phyloP scores from a whole-genome alignment of 345 rosid species.

The Gossypium sturtianum region DNA sequence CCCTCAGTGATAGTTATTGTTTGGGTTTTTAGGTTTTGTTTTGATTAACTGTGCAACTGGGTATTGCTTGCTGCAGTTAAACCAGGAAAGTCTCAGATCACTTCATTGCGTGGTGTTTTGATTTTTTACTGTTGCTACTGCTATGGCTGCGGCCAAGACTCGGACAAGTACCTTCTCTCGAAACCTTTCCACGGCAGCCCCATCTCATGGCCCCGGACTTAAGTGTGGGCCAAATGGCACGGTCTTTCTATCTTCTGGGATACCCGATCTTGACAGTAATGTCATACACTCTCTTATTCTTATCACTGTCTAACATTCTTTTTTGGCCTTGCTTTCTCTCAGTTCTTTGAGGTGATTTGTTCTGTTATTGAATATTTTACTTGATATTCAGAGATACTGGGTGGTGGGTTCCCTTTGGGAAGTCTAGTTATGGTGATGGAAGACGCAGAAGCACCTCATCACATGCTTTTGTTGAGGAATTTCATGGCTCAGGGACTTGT shows the following conservation, averaged over 20 bases:
- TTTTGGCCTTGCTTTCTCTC: background rate
- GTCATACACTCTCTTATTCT: background rate
- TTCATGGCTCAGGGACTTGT: constrained; percentile 97
- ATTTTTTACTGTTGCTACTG: constrained; percentile 6
- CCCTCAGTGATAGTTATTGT: background rate
- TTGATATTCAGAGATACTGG: constrained; percentile 52
- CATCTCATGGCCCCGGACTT: constrained; percentile 56
- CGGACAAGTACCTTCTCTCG: constrained; percentile 84
- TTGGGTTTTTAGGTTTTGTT: background rate
- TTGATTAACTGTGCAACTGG: background rate
- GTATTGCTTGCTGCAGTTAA: background rate
- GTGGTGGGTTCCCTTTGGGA: constrained; percentile 84
- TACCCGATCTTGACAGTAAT: constrained; percentile 88
- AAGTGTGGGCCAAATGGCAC: constrained; percentile 85
- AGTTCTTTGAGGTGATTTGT: constrained; percentile 6
- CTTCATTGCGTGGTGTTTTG: background rate
- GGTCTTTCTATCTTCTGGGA: constrained; percentile 62
- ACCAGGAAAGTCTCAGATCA: background rate
- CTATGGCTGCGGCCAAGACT: constrained; percentile 60
- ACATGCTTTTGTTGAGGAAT: constrained; percentile 85
- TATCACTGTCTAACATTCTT: background rate
- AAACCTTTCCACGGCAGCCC: constrained; percentile 34
- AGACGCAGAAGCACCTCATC: constrained; percentile 97
- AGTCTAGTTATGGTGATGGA: constrained; percentile 93
- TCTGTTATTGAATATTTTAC: background rate